Evolutionary conservation across 2,329 filamentous ascomycete genomes (phyloP).

Genomic region (Clonostachys sp.): DNA sequence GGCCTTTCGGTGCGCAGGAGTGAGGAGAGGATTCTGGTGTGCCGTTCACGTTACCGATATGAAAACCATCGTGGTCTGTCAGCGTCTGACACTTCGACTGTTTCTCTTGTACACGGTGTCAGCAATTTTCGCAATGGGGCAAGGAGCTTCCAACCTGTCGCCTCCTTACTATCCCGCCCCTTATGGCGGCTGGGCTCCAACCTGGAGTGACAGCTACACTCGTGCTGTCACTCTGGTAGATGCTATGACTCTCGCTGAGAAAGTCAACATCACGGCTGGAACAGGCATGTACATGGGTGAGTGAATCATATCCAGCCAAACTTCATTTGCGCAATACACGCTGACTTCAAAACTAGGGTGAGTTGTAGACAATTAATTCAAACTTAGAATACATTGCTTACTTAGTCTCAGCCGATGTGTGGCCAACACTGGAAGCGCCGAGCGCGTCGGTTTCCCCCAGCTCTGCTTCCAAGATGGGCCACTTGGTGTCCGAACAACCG

Average conservation of each 20-base stretch:
- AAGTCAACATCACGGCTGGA: conserved; percentile 72
- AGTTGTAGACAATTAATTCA: not conserved
- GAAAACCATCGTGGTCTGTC: no score
- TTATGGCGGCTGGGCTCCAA: conserved; percentile 63
- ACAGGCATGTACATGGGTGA: conserved; percentile 67
- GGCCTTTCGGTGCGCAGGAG: no score
- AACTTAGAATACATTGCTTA: not conserved
- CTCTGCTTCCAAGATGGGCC: conserved; percentile 70
- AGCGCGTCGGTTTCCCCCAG: conserved; percentile 66
- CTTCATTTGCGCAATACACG: not conserved
- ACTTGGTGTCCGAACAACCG: conserved; percentile 66
- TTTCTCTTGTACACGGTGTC: no score
- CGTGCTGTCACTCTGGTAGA: conserved; percentile 66
- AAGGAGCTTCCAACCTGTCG: no score
- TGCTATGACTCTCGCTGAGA: conserved; percentile 76
- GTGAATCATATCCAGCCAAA: conserved; percentile 1
- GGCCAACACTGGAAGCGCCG: conserved; percentile 70
- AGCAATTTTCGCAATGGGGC: no score
- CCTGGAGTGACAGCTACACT: conserved; percentile 66
- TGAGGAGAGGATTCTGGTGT: no score
- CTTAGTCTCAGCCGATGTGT: conserved; percentile 53
- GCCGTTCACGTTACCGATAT: no score
- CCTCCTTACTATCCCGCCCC: conserved; percentile 67
- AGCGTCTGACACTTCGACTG: no score
- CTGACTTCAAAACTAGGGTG: conserved; percentile 1